Base-by-base conservation (phyloP, 805 yeast genomes). In the Pichia manshurica region DNA sequence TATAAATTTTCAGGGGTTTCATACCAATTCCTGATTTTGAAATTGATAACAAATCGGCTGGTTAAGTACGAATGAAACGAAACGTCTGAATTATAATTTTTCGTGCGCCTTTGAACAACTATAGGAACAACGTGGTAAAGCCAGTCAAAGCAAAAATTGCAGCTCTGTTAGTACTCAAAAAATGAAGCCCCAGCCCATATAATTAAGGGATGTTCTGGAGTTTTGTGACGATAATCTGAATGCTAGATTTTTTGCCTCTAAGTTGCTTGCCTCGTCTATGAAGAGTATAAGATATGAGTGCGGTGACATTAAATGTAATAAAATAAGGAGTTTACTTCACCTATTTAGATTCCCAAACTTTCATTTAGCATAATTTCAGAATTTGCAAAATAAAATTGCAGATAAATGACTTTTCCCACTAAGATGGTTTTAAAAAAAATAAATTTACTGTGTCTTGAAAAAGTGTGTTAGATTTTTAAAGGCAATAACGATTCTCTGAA, bases 1-100 rank as follows among this genome's bases (percentile, higher is more conserved):
- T 44, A 87, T 69, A 59, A 87, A 85, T 63, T 87, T 82, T 67
- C 88, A 73, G 8, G 90, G 89, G 59, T 85, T 86, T 96, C 96
- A 87, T 2, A 87, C 85, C 55, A 87, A 71, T 65, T 87, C 96
- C 44, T 96, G 69, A 63, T 87, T 87, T 60, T 87, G 95, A 60
- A 87, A 87, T 68, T 87, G 96, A 59, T 81, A 88, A 63, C 71
- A 84, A 64, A 73, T 84, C 57, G 63, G 78, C 47, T 75, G 85
- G 60, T 62, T 77, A 53, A 69, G 82, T 54, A 66, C 75, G 58
- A 69, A 61, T 19, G 63, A 68, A n/a, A n/a, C n/a, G n/a, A n/a
- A 51, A 51, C 65, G n/a, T 63, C 65, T 66, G 61, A 57, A 67
- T 62, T 52, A 51, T 9, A 76, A 56, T 0, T 86, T 78, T 9